Base-by-base conservation (phyloP, 2,329 filamentous ascomycete genomes). In the Cordyceps pruinosa region DNA sequence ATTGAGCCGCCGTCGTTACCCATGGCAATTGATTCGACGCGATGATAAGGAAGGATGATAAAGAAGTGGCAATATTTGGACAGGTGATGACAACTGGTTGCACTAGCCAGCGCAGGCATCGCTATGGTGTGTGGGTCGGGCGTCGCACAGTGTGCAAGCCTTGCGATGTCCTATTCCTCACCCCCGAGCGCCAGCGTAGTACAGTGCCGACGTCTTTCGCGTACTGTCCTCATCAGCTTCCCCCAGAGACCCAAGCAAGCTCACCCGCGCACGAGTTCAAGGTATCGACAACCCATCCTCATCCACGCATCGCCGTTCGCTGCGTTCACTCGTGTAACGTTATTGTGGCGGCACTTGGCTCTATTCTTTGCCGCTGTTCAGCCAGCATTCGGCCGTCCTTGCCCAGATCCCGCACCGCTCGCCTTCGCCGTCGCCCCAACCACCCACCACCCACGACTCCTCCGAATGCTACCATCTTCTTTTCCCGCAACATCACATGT, bases 1-100 rank as follows among this genome's bases (percentile, higher is more conserved):
- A 99, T 99, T 64, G 90, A 93, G 70, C 94, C 94, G 65, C 94
- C 94, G 71, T 99, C 94, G 75, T 99, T 99, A 70, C 94, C 94
- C 94, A 99, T 97, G 65, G 53, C 10, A 8, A 15, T 28, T 41
- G 4, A 25, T 47, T 23, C n/a, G 32, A 23, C n/a, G 25, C 17
- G 69, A 62, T n/a, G 50, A 34, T 35, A 17, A 26, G 17, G 15
- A 28, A 13, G 19, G n/a, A 9, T 32, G 28, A 17, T 21, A 19
- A 2, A 51, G 19, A 15, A 37, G 12, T 32, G 28, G n/a, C 23
- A 35, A 57, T n/a, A 46, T 17, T 6, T 13, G 34, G 19, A 6
- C 34, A 34, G 28, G 42, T 54, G 49, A 23, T 49, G 28, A 28
- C 23, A 58, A 8, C 9, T 5, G n/a, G 21, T 45, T 21, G 26